These are phyloP conservation scores for Agrocybe praecox DNA, from an alignment of 768 basidiomycete genomes.

Conservation along the genomic window DNA sequence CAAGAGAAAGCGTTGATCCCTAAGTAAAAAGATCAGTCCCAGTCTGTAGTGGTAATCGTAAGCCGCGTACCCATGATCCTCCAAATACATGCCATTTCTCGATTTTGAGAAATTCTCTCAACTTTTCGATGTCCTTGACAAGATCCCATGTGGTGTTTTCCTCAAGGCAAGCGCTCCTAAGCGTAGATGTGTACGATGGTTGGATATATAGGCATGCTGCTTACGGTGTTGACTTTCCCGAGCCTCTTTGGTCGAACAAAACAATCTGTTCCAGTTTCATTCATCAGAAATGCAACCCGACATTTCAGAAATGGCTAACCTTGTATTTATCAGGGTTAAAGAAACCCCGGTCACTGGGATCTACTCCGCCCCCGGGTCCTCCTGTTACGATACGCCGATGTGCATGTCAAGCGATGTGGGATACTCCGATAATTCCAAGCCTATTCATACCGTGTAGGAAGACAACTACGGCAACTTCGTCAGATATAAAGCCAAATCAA, in stretches of 20 bases:
- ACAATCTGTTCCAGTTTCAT: slow-evolving; percentile 56
- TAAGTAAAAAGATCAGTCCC: slow-evolving; percentile 18
- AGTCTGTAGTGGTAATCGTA: neutral
- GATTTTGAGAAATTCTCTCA: slow-evolving; percentile 74
- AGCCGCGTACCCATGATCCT: slow-evolving; percentile 74
- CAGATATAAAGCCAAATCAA: neutral
- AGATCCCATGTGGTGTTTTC: slow-evolving; percentile 96
- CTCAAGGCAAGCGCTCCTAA: slow-evolving; percentile 70
- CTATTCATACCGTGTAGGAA: slow-evolving; percentile 67
- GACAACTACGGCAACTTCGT: slow-evolving; percentile 48
- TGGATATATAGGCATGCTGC: too few relatives aligned
- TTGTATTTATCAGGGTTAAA: slow-evolving; percentile 89
- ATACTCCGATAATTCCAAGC: neutral
- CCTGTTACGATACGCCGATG: slow-evolving; percentile 36
- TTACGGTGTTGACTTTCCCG: slow-evolving; percentile 86
- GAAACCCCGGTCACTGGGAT: slow-evolving; percentile 69
- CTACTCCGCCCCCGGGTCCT: slow-evolving; percentile 81
- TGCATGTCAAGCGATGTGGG: neutral
- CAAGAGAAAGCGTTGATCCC: slow-evolving; percentile 87
- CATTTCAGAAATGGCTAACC: slow-evolving; percentile 35
- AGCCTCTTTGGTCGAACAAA: slow-evolving; percentile 88
- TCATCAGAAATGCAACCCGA: too few relatives aligned
- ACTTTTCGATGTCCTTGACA: slow-evolving; percentile 85
- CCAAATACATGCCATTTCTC: slow-evolving; percentile 96
- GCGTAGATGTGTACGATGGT: too few relatives aligned